Percentiles rank a stretch among this genome's conserved stretches.
Conservation (phyloP, 345 rosid species). For the Boechera divaricarpa region DNA sequence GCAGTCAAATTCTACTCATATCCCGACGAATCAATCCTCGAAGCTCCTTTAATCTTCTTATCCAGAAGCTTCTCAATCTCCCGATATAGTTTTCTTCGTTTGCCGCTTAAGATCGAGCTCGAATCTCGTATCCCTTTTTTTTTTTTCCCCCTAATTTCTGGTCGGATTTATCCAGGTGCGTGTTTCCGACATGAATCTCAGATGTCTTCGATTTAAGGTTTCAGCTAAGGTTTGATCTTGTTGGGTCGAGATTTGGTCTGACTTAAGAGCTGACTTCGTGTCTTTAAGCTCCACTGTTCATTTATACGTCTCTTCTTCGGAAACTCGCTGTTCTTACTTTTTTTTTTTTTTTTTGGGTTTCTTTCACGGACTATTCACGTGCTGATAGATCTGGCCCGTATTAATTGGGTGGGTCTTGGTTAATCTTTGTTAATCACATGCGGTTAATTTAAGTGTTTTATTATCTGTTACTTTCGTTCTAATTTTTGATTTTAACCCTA, state of each 20-base stretch:
- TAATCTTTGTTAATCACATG: conserved; percentile 39
- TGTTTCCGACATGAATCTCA: conserved; percentile 36
- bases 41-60: conserved; percentile 29
- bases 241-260: conserved; percentile 33
- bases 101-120: conserved; percentile 59
- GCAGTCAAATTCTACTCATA: conserved; percentile 58
- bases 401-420: conserved; percentile 47
- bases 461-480: conserved; percentile 49
- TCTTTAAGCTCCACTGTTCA: conserved; percentile 53
- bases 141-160: conserved; percentile 1
- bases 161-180: conserved; percentile 40
- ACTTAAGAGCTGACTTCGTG: conserved; percentile 44
- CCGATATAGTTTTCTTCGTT: conserved; percentile 39
- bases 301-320: conserved; percentile 51
- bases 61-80: conserved; percentile 43
- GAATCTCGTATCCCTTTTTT: conserved; percentile 28
- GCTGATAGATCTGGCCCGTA: conserved; percentile 46
- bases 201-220: conserved; percentile 37
- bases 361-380: conserved; percentile 51
- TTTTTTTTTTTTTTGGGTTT: conserved; percentile 29
- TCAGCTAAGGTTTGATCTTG: conserved; percentile 30
- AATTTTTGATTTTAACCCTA: conserved; percentile 55
- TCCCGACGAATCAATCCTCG: conserved; percentile 47
- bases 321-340: conserved; percentile 38
- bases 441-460: conserved; percentile 36